Conservation (phyloP, 2,329 filamentous ascomycete species). For the Anthostomella pinea region DNA sequence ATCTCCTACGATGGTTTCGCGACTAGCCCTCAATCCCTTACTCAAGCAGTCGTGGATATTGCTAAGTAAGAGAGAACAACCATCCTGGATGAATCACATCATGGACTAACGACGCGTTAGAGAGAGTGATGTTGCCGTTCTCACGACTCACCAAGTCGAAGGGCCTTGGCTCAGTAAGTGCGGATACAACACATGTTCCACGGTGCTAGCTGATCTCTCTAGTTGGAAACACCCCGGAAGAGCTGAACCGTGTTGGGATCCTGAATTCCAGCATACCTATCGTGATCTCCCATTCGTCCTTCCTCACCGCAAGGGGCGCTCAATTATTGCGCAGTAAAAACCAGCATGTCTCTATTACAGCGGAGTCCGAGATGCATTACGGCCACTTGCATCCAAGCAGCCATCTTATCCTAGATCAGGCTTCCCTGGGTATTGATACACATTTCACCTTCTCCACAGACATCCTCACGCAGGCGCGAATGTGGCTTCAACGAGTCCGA, state of each 20-base stretch:
- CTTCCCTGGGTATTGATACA: slow-evolving; percentile 49
- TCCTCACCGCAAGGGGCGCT: slow-evolving; percentile 37
- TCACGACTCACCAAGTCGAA: slow-evolving; percentile 8
- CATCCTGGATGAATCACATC: neutral
- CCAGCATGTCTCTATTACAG: slow-evolving; percentile 52
- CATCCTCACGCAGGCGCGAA: slow-evolving; percentile 47
- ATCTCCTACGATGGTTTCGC: slow-evolving; percentile 40
- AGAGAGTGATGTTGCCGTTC: slow-evolving; percentile 3
- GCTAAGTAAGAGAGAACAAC: slow-evolving; percentile 18
- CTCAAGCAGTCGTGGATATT: slow-evolving; percentile 26
- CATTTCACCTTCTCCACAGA: slow-evolving; percentile 49
- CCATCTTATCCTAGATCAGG: slow-evolving; percentile 45
- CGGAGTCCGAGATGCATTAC: slow-evolving; percentile 55
- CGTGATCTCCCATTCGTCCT: slow-evolving; percentile 48
- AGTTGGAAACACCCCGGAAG: slow-evolving; percentile 38
- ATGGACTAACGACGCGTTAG: slow-evolving; percentile 1
- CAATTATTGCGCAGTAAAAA: slow-evolving; percentile 43
- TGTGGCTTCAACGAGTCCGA: slow-evolving; percentile 47
- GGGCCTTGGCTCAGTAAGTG: slow-evolving; percentile 8
- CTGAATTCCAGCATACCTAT: slow-evolving; percentile 43
- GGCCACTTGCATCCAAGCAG: slow-evolving; percentile 43
- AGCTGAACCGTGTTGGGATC: slow-evolving; percentile 32
- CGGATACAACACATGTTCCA: too few species aligned
- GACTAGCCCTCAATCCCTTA: slow-evolving; percentile 25
- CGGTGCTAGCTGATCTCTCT: too few species aligned